Percentiles rank a stretch among this genome's conserved stretches.
These are phyloP conservation scores for Barnettozyma populi DNA, from an alignment of 805 yeast species.

Conservation along the genomic window DNA sequence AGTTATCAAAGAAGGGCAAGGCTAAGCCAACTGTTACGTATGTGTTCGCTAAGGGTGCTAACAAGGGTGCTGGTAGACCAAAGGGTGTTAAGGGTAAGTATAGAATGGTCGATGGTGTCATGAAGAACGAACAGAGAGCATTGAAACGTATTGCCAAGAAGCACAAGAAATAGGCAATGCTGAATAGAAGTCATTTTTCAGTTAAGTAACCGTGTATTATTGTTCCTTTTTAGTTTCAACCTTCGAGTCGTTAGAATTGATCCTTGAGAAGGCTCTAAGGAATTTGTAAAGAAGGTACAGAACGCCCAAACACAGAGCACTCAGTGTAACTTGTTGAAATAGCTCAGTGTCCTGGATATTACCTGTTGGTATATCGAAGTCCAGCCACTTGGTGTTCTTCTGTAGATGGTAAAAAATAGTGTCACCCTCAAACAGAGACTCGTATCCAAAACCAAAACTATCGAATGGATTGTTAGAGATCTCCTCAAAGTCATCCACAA, in stretches of 20 bases:
- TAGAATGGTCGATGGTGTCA: conserved; percentile 98
- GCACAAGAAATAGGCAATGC: conserved; percentile 46
- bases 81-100: conserved; percentile 95
- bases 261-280: conserved; percentile 2
- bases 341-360: conserved; percentile 25
- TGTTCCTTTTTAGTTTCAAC: not conserved
- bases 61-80: conserved; percentile 93
- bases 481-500: conserved; percentile 21
- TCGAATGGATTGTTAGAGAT: conserved; percentile 34
- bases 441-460: conserved; percentile 36
- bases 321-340: conserved; percentile 33
- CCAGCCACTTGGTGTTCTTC: conserved; percentile 7
- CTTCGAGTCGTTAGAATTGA: conserved; percentile 3
- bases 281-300: conserved; percentile 28
- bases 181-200: not conserved
- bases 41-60: conserved; percentile 81
- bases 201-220: not conserved
- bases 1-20: conserved; percentile 65
- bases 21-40: conserved; percentile 78
- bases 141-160: conserved; percentile 85
- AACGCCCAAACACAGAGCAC: conserved; percentile 30
- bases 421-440: conserved; percentile 39
- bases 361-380: conserved; percentile 39
- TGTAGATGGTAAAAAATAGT: conserved; percentile 37
- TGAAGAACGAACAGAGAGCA: conserved; percentile 97